Conservation (phyloP, 1,284 basidiomycete genomes). For the Peniophora sp. region DNA sequence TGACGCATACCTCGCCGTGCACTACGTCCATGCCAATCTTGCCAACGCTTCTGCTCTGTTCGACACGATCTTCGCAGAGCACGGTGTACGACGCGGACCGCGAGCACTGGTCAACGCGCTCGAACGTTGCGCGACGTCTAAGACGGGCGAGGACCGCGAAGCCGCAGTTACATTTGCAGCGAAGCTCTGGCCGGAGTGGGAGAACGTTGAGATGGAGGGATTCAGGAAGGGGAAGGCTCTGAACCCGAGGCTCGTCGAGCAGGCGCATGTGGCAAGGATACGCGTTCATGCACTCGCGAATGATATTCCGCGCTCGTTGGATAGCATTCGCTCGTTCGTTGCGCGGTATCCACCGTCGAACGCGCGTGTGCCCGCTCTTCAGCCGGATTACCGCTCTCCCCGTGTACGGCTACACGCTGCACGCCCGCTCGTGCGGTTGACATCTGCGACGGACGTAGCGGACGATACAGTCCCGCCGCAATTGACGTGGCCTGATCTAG, state of each 20-base stretch:
- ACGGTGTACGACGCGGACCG: conserved; percentile 40
- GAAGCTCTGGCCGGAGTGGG: conserved; percentile 56
- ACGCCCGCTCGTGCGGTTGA: conserved; percentile 60
- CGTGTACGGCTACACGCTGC: conserved; percentile 41
- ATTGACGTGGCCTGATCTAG: conserved; percentile 56
- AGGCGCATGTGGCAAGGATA: conserved; percentile 56
- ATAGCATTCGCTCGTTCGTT: conserved; percentile 47
- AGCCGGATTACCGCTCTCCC: conserved; percentile 41
- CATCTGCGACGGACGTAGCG: conserved; percentile 39
- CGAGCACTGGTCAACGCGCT: conserved; percentile 59
- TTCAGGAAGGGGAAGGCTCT: conserved; percentile 19
- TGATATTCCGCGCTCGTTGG: conserved; percentile 42
- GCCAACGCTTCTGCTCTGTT: conserved; percentile 41
- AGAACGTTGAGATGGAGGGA: conserved; percentile 29
- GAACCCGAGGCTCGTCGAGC: conserved; percentile 51
- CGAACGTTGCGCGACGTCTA: conserved; percentile 51
- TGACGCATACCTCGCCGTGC: conserved; percentile 79
- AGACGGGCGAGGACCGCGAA: conserved; percentile 34
- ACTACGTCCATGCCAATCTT: conserved; percentile 56
- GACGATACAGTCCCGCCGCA: conserved; percentile 67
- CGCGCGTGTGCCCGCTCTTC: conserved; percentile 29
- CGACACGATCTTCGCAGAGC: conserved; percentile 35
- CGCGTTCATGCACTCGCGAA: conserved; percentile 43
- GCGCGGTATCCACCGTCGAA: conserved; percentile 47
- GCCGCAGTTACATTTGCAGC: conserved; percentile 42